These are phyloP conservation scores for Rhododendron williamsianum DNA, from an alignment of 148 eudicot species.

Conservation along the genomic window DNA sequence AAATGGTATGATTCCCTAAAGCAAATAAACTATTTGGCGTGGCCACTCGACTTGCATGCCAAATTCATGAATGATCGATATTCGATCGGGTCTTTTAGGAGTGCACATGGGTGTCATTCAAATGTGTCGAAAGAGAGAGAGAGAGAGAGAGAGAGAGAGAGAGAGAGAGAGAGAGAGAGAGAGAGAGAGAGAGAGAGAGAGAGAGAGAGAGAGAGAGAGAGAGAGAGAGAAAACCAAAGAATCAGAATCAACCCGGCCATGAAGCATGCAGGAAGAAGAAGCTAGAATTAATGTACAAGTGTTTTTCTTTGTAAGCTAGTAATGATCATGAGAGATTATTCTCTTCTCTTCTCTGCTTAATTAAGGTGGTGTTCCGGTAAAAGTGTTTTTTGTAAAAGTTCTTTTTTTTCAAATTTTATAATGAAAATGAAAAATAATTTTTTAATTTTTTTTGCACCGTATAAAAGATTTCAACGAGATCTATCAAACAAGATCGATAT, in stretches of 20 bases:
- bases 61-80: neutral
- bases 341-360: conserved; percentile 36
- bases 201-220: neutral
- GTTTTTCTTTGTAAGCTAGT: conserved; percentile 23
- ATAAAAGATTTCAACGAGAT: too few species aligned
- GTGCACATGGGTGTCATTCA: neutral
- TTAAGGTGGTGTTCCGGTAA: too few species aligned
- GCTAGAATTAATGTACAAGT: neutral
- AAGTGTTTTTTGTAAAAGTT: too few species aligned
- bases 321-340: conserved; percentile 36
- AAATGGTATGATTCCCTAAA: neutral
- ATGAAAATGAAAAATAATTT: too few species aligned
- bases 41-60: conserved; percentile 2
- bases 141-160: neutral
- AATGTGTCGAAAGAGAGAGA: neutral
- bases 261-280: neutral
- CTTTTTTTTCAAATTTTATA: too few species aligned
- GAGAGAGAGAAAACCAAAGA: neutral
- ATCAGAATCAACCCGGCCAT: neutral
- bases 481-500: too few species aligned
- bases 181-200: neutral
- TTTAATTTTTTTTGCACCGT: too few species aligned
- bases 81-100: neutral
- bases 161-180: neutral
- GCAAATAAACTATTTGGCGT: neutral